Base-by-base conservation (phyloP, 192 early-diverging fungal genomes). In the Coemansia sp. region DNA sequence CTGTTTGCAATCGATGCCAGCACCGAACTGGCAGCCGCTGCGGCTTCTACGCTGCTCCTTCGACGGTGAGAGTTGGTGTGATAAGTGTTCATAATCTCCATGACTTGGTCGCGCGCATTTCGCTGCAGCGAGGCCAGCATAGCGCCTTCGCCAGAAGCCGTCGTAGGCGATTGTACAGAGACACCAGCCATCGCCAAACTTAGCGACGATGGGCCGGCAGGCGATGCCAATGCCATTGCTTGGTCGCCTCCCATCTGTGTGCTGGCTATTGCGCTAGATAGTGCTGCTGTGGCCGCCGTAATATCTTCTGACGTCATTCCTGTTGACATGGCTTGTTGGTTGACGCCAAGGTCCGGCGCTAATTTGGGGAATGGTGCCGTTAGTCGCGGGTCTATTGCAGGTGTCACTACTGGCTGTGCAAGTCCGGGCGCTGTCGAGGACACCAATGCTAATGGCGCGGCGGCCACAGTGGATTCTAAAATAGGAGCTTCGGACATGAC, bases 11-110 rank as follows among this genome's bases (percentile, higher is more conserved):
- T 76, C 3, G 82, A 85, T 8, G 82, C 82, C 46, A 85, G 72
- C 57, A 85, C 82, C 6, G 82, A 85, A 69, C 82, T 85, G 29
- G 82, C 82, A 3, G 82, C 82, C 3, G 82, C 82, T 1, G 74
- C 82, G 1, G 82, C 82, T 54, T 85, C 82, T 3, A 85, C 82
- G 38, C 78, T 80, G 64, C 82, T 85, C 55, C 82, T 68, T 63
- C 82, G 71, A 1, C 82, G 71, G 36, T 78, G 77, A 13, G 82
- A 65, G 63, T 75, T 74, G 18, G 73, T 68, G 46, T 78, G 76
- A 47, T 80, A 77, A 66, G 78, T 69, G 63, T 63, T 67, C 74
- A 85, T 80, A 24, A 85, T 85, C 71, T 84, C 81, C 65, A 84
- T 42, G 5, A 77, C 77, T 40, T 78, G 81, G 54, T 84, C 76